Base-by-base conservation (phyloP, 2,329 filamentous ascomycete genomes). In the Fonsecaea nubica region DNA sequence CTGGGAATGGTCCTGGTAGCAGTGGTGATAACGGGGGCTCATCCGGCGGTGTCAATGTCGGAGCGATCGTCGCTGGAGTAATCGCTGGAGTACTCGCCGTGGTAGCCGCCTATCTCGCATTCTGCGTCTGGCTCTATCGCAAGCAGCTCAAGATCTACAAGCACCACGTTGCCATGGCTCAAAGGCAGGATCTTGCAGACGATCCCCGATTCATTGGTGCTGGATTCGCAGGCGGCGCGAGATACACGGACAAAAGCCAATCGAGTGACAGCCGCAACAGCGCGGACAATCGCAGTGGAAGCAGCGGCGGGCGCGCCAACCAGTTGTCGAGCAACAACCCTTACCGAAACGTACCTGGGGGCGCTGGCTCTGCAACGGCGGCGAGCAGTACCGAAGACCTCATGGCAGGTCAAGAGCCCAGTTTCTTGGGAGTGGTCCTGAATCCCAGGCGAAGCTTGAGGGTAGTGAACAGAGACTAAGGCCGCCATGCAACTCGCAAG, bases 91-190 rank as follows among this genome's bases (percentile, higher is more conserved):
- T 89, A 3, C 82, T 90, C 4, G 86, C 86, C 56, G 72, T 90
- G 62, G 84, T 88, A 65, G 88, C 91, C 57, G 85, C 88, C 40
- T 92, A 92, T 77, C 87, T 92, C 32, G 90, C 89, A 65, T 92
- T 92, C 81, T 90, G 87, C 73, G 90, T 92, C 64, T 92, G 88
- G 86, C 80, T 93, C 7, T 92, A 92, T 80, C 84, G 89, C 33
- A 88, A 88, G 57, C 90, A 91, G 76, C 84, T 92, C 15, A 77
- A 80, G 35, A 85, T 90, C 9, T 93, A 92, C 81, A 89, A 89
- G 77, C 81, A 85, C 38, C 90, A 92, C 74, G 85, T 91, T 36
- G 86, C 87, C 1, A 85, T 89, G 73, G 81, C 85, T 1, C 89
- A 91, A 73, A 82, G 85, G 3, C 85, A 86, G 58, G 79, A 80